Percentiles rank a stretch among this genome's conserved stretches.
phyloP scores from a whole-genome alignment of 75 land plant genomes.

The Selaginella moellendorffii region DNA sequence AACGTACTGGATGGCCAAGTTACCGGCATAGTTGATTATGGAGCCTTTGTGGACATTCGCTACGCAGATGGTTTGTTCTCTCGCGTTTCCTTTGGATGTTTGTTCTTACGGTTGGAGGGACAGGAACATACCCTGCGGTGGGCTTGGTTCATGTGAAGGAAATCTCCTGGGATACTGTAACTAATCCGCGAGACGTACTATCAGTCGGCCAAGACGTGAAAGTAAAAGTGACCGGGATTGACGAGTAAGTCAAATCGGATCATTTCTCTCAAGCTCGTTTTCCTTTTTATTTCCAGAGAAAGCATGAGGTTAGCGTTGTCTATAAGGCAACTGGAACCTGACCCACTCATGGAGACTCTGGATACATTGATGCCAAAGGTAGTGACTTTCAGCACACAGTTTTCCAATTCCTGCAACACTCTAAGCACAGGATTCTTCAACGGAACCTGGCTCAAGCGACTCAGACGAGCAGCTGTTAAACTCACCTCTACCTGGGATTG shows the following conservation, averaged over 20 bases:
- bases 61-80: conserved; percentile 59
- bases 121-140: conserved; percentile 55
- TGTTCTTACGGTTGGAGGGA: background rate
- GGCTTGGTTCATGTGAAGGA: conserved; percentile 88
- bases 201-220: conserved; percentile 58
- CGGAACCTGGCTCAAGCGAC: no score
- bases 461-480: conserved; percentile 8
- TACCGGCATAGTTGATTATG: conserved; percentile 62
- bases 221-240: conserved; percentile 64
- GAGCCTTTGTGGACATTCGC: conserved; percentile 73
- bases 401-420: no score
- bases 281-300: conserved; percentile 25
- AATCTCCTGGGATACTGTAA: conserved; percentile 87
- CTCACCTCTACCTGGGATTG: conserved; percentile 77
- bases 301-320: conserved; percentile 62
- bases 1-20: conserved; percentile 60
- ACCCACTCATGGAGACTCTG: conserved; percentile 81
- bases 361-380: conserved; percentile 62
- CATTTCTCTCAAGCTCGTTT: background rate
- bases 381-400: no score
- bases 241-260: conserved; percentile 39
- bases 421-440: no score
- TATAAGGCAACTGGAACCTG: conserved; percentile 76
- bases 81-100: background rate
- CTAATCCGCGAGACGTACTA: conserved; percentile 56